Evolutionary conservation across 768 basidiomycete species (phyloP).

Genomic region (Lactarius tabidus): DNA sequence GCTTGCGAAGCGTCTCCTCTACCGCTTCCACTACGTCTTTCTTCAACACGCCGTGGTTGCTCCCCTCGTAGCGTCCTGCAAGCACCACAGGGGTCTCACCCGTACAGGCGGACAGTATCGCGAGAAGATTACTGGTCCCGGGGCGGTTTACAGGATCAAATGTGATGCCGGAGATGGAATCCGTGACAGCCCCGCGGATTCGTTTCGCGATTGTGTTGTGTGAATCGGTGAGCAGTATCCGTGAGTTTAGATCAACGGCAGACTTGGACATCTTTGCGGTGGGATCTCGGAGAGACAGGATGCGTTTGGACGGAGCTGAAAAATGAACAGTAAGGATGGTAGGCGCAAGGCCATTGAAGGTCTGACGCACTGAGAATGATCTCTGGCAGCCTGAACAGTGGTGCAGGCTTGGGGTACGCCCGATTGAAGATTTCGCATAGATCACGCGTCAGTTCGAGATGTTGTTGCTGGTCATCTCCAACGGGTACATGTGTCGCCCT

Average conservation of each 20-base stretch:
- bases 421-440: conserved; percentile 81
- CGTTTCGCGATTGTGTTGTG: conserved; percentile 58
- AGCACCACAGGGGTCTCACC: conserved; percentile 43
- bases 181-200: conserved; percentile 79
- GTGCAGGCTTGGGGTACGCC: conserved; percentile 44
- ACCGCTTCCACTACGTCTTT: conserved; percentile 69
- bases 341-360: neutral
- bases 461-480: conserved; percentile 94
- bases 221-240: conserved; percentile 82
- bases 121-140: conserved; percentile 77
- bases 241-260: conserved; percentile 67
- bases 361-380: conserved; percentile 64
- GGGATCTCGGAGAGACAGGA: conserved; percentile 85
- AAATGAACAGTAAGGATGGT: neutral
- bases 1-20: conserved; percentile 57
- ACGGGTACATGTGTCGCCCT: conserved; percentile 94
- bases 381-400: conserved; percentile 68
- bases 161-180: conserved; percentile 68
- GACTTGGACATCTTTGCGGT: conserved; percentile 96
- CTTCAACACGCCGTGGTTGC: conserved; percentile 69
- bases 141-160: conserved; percentile 81
- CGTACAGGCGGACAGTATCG: conserved; percentile 74
- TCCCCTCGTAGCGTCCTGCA: conserved; percentile 48
- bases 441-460: conserved; percentile 84
- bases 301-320: conserved; percentile 71